These are phyloP conservation scores for Cenchrus fungigraminus DNA, from an alignment of 176 grass and related monocot species.

Conservation along the genomic window DNA sequence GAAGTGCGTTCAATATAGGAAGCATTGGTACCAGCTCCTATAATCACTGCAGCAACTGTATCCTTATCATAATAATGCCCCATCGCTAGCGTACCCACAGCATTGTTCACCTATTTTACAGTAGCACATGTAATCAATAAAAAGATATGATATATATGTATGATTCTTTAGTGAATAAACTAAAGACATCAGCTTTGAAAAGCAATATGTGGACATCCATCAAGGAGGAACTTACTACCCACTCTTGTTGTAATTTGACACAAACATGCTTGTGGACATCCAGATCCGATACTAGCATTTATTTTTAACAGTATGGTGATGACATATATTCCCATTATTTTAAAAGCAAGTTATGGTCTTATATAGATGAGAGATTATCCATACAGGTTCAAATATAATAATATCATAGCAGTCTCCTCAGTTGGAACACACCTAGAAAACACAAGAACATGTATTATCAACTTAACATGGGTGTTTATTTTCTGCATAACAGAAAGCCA, in stretches of 20 bases:
- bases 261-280: not conserved
- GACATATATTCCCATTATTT: not conserved
- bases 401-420: not conserved
- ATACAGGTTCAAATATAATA: not conserved
- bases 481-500: too few relatives aligned
- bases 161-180: not conserved
- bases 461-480: too few relatives aligned
- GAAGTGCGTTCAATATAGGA: constrained; percentile 79
- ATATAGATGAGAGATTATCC: not conserved
- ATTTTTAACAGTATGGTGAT: not conserved
- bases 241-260: not conserved
- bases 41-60: constrained; percentile 82
- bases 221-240: not conserved
- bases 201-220: not conserved
- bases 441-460: not conserved
- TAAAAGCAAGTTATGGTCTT: not conserved
- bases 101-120: constrained; percentile 82
- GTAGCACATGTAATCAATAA: constrained; percentile 18
- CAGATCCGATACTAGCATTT: not conserved
- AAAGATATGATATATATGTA: not conserved
- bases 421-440: not conserved
- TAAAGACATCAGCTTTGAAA: not conserved
- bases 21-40: constrained; percentile 90
- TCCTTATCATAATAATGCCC: constrained; percentile 91
- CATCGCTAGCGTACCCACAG: constrained; percentile 84